Percentiles rank a stretch among this genome's conserved stretches.
Conservation (phyloP, 331 rosid genomes). For the Acacia pycnantha region DNA sequence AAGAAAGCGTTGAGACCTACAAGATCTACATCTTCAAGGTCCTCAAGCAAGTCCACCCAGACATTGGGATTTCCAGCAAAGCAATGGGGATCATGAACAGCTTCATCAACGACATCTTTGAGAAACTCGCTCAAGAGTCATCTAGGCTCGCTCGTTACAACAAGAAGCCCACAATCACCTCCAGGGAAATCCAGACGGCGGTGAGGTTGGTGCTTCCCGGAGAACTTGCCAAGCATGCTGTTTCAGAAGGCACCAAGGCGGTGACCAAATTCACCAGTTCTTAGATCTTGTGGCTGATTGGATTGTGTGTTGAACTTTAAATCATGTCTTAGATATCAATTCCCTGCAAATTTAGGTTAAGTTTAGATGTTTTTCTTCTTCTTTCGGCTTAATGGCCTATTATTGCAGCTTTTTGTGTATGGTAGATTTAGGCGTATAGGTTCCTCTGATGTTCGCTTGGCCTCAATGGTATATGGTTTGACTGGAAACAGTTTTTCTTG, state of each 20-base stretch:
- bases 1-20: constrained; percentile 64
- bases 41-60: constrained; percentile 74
- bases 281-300: not conserved
- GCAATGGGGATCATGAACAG: constrained; percentile 84
- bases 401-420: constrained; percentile 27
- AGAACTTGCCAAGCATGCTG: constrained; percentile 75
- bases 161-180: constrained; percentile 71
- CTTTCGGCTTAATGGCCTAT: not conserved
- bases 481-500: not conserved
- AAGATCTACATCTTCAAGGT: constrained; percentile 89
- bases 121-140: constrained; percentile 73
- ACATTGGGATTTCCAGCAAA: constrained; percentile 58
- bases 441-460: not conserved
- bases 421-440: not conserved
- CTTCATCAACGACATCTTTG: constrained; percentile 71
- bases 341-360: constrained; percentile 1
- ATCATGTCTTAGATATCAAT: not conserved
- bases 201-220: constrained; percentile 77
- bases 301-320: not conserved
- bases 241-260: constrained; percentile 75
- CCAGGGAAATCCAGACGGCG: constrained; percentile 76
- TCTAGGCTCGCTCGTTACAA: constrained; percentile 74
- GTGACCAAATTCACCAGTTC: constrained; percentile 76
- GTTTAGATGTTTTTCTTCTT: not conserved
- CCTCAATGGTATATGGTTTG: not conserved